Percentiles rank a stretch among this genome's conserved stretches.
Conservation (phyloP, 2,329 filamentous ascomycete genomes). For the Ophiosphaerella herpotricha region DNA sequence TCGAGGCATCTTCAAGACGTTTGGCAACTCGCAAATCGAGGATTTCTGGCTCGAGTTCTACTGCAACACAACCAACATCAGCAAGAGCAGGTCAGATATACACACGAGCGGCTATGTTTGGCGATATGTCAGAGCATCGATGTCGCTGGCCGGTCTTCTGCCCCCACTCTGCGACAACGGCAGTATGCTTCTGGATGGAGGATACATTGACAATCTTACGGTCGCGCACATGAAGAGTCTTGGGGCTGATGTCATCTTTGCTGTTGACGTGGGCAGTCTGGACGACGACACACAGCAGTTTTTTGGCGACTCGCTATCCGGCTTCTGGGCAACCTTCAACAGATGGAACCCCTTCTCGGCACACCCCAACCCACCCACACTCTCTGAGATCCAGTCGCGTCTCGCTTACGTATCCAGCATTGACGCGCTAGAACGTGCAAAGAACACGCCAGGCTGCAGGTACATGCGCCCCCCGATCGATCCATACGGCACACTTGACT, state of each 20-base stretch:
- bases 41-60: conserved; percentile 99
- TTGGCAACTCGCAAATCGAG: conserved; percentile 95
- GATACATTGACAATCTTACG: conserved; percentile 95
- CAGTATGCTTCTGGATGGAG: conserved; percentile 93
- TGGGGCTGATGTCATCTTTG: conserved; percentile 92
- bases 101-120: conserved; percentile 97
- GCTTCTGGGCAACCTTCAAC: conserved; percentile 93
- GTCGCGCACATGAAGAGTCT: conserved; percentile 96
- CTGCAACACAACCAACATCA: conserved; percentile 99
- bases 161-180: conserved; percentile 96
- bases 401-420: conserved; percentile 94
- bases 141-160: conserved; percentile 91
- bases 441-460: conserved; percentile 85
- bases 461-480: conserved; percentile 98
- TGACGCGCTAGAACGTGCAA: conserved; percentile 91
- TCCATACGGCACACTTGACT: conserved; percentile 90
- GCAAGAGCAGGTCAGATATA: conserved; percentile 86
- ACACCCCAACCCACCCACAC: conserved; percentile 87
- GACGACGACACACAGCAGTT: conserved; percentile 90
- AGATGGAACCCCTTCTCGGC: conserved; percentile 95
- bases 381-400: conserved; percentile 93
- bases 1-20: conserved; percentile 97
- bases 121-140: conserved; percentile 94
- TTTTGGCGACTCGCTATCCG: conserved; percentile 92
- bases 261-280: conserved; percentile 88